Conservation (phyloP, 2,329 filamentous ascomycete species). For the Lasiodiplodia theobromae region DNA sequence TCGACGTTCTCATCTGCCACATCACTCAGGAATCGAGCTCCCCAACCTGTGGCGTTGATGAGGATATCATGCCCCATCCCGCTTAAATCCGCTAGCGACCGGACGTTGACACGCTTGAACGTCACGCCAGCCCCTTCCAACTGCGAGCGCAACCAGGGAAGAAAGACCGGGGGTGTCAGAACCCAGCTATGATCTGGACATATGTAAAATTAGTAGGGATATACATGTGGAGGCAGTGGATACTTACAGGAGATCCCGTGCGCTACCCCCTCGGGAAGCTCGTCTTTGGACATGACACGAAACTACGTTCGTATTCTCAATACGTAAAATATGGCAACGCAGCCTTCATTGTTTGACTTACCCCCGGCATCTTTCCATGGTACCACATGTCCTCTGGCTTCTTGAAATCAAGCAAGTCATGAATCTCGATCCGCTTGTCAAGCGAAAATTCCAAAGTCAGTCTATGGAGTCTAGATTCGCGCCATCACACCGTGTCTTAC, state of each 20-base stretch:
- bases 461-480: too few species aligned
- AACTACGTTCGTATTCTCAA: slow-evolving; percentile 16
- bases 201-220: background rate
- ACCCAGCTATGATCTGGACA: slow-evolving; percentile 20
- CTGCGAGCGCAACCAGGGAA: slow-evolving; percentile 36
- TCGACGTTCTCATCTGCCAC: slow-evolving; percentile 35
- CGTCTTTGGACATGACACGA: slow-evolving; percentile 18
- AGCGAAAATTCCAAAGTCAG: too few species aligned
- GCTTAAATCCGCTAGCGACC: slow-evolving; percentile 35
- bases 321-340: background rate
- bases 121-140: slow-evolving; percentile 35
- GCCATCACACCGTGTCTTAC: too few species aligned
- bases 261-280: slow-evolving; percentile 30
- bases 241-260: background rate
- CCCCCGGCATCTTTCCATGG: slow-evolving; percentile 26
- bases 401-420: slow-evolving; percentile 31
- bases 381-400: slow-evolving; percentile 30
- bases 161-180: slow-evolving; percentile 36
- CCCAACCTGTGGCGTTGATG: slow-evolving; percentile 37
- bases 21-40: slow-evolving; percentile 34
- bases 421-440: slow-evolving; percentile 28
- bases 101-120: slow-evolving; percentile 34
- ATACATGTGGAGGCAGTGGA: too few species aligned
- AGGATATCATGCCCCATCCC: slow-evolving; percentile 37
- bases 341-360: background rate